phyloP scores from a whole-genome alignment of 805 yeast genomes.

The Candida pseudoglaebosa region DNA sequence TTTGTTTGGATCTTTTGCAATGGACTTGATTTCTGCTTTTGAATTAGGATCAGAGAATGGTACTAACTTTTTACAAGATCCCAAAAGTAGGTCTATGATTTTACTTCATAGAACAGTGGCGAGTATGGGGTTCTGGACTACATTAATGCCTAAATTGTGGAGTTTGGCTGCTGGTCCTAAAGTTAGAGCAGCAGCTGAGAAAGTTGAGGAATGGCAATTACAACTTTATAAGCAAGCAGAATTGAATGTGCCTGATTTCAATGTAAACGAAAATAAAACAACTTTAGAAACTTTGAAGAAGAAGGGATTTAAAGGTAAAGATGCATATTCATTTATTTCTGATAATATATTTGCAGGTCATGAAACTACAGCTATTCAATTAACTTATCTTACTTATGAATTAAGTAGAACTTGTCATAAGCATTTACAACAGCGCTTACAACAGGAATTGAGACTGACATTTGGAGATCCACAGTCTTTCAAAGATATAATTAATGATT shows the following conservation, averaged over 20 bases:
- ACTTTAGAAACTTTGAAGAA: conserved; percentile 33
- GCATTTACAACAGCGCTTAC: conserved; percentile 44
- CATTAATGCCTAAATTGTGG: conserved; percentile 55
- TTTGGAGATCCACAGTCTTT: conserved; percentile 28
- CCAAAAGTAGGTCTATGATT: conserved; percentile 34
- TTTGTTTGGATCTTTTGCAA: conserved; percentile 66
- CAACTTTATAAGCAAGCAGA: conserved; percentile 32
- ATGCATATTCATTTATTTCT: conserved; percentile 38
- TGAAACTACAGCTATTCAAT: conserved; percentile 66
- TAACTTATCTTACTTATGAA: conserved; percentile 57
- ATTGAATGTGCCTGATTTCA: conserved; percentile 20
- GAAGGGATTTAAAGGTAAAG: conserved; percentile 26
- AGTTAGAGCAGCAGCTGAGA: conserved; percentile 33
- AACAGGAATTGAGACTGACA: conserved; percentile 39
- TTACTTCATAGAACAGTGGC: conserved; percentile 48
- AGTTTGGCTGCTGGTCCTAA: conserved; percentile 41
- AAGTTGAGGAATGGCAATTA: conserved; percentile 46
- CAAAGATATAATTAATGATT: conserved; percentile 19
- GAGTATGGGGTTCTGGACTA: conserved; percentile 63
- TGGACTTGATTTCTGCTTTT: conserved; percentile 64
- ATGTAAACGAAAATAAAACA: conserved; percentile 18
- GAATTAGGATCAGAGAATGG: conserved; percentile 52
- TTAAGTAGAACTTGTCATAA: conserved; percentile 48
- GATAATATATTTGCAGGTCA: conserved; percentile 79
- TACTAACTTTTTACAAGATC: conserved; percentile 40